phyloP scores from a whole-genome alignment of 1,139 yeast species.

The Candida sojae region DNA sequence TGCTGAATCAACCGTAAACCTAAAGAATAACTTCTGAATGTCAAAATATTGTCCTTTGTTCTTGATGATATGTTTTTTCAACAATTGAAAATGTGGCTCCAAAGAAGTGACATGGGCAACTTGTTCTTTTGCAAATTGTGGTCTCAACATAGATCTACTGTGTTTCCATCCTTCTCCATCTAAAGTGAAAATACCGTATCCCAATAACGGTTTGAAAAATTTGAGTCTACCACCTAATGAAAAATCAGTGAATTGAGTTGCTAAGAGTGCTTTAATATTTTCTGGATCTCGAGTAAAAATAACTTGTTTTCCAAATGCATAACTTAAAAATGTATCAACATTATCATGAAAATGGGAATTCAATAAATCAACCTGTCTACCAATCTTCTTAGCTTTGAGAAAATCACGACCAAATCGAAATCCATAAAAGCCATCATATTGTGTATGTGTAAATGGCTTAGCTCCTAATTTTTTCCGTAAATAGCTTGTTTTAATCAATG shows the following conservation, averaged over 20 bases:
- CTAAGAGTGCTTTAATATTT: conserved; percentile 36
- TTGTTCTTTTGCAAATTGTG: conserved; percentile 55
- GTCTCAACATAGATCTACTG: conserved; percentile 54
- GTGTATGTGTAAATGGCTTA: conserved; percentile 16
- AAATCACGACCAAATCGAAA: conserved; percentile 15
- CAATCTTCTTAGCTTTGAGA: conserved; percentile 15
- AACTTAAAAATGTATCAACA: conserved; percentile 16
- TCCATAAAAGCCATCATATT: conserved; percentile 20
- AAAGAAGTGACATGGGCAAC: conserved; percentile 47
- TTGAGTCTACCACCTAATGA: conserved; percentile 46
- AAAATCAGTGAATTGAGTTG: conserved; percentile 49
- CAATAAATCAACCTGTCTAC: conserved; percentile 13
- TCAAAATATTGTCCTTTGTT: conserved; percentile 29
- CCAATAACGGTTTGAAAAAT: conserved; percentile 44
- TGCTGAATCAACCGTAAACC: conserved; percentile 42
- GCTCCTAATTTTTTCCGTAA: conserved; percentile 18
- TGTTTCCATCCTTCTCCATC: conserved; percentile 60
- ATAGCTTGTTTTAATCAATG: neutral
- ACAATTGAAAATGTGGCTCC: conserved; percentile 41
- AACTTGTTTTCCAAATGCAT: conserved; percentile 20
- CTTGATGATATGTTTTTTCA: conserved; percentile 31
- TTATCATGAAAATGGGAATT: conserved; percentile 13
- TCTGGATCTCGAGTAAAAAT: conserved; percentile 27
- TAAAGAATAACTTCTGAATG: conserved; percentile 37
- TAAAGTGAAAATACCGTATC: conserved; percentile 57